Conservation (phyloP, 1,139 yeast genomes). For the Zygosaccharomyces sapae region DNA sequence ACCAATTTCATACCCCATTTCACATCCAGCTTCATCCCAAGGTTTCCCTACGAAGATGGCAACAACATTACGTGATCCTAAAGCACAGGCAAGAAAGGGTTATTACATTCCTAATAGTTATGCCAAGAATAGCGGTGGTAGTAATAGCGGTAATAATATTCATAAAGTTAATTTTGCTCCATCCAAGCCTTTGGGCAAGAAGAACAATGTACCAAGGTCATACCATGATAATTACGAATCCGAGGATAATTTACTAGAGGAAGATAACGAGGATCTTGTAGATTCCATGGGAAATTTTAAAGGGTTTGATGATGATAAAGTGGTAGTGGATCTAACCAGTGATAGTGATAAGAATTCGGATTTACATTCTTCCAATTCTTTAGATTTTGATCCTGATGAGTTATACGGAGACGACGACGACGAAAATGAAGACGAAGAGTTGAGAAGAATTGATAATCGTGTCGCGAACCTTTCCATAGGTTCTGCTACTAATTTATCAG, state of each 20-base stretch:
- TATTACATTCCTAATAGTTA: slow-evolving; percentile 1
- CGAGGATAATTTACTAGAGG: slow-evolving; percentile 46
- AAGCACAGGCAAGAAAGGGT: slow-evolving; percentile 7
- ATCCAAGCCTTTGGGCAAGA: slow-evolving; percentile 36
- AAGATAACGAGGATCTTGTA: slow-evolving; percentile 17
- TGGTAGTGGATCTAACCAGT: slow-evolving; percentile 14
- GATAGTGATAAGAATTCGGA: slow-evolving; percentile 12
- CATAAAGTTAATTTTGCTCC: slow-evolving; percentile 23
- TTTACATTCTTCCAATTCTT: slow-evolving; percentile 5
- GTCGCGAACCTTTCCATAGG: slow-evolving; percentile 15
- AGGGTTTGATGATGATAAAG: slow-evolving; percentile 13
- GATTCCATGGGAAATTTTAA: slow-evolving; percentile 4
- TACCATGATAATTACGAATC: slow-evolving; percentile 51
- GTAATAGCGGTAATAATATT: slow-evolving; percentile 1
- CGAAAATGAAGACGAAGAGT: slow-evolving; percentile 19
- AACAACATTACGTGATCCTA: slow-evolving; percentile 18
- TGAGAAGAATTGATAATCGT: slow-evolving; percentile 35
- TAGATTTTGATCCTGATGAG: slow-evolving; percentile 26
- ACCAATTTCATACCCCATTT: slow-evolving; percentile 4
- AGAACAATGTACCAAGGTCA: not conserved
- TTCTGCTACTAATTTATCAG: slow-evolving; percentile 9
- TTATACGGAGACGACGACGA: slow-evolving; percentile 20
- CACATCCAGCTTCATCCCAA: slow-evolving; percentile 1
- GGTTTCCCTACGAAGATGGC: slow-evolving; percentile 16
- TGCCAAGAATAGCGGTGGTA: slow-evolving; percentile 11